phyloP scores from a whole-genome alignment of 441 rosid species.

The Corymbia citriodora region DNA sequence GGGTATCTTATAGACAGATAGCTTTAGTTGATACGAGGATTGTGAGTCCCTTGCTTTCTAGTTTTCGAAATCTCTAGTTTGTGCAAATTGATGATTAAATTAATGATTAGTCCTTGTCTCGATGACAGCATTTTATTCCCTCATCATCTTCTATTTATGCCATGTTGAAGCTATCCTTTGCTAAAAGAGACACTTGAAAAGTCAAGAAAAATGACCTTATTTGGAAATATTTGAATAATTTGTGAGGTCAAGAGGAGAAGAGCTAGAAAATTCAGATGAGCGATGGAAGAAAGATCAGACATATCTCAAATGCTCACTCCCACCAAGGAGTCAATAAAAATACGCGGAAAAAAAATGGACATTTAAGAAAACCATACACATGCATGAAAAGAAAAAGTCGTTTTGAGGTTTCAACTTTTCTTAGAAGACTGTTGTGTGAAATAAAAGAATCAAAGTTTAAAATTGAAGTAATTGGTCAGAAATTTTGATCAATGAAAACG shows the following conservation, averaged over 20 bases:
- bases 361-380: neutral
- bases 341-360: neutral
- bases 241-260: neutral
- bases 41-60: neutral
- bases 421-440: neutral
- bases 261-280: neutral
- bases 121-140: neutral
- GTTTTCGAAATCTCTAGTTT: neutral
- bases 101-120: neutral
- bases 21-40: neutral
- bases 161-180: neutral
- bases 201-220: neutral
- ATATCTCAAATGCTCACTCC: neutral
- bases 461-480: neutral
- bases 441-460: neutral
- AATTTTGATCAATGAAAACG: neutral
- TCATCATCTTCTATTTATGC: neutral
- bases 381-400: neutral
- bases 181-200: neutral
- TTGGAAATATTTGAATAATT: neutral
- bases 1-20: neutral
- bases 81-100: neutral
- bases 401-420: neutral
- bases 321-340: neutral
- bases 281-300: neutral